Conservation (phyloP, 2,329 filamentous ascomycete genomes). For the Graphium sp. region DNA sequence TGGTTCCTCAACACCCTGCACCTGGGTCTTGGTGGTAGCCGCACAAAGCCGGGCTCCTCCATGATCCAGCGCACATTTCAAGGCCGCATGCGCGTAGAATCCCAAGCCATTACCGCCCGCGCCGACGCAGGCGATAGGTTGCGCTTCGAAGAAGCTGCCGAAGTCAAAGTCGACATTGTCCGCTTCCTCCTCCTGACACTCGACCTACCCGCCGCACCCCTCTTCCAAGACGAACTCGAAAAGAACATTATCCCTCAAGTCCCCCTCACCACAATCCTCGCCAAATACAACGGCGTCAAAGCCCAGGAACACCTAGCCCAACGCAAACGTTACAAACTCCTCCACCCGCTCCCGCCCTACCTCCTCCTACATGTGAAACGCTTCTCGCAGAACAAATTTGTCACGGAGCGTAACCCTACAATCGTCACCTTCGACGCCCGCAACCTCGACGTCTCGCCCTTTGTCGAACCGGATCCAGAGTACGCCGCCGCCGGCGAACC, state of each 20-base stretch:
- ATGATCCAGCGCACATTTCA: slow-evolving; percentile 91
- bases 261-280: slow-evolving; percentile 64
- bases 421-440: slow-evolving; percentile 91
- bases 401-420: slow-evolving; percentile 88
- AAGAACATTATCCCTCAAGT: slow-evolving; percentile 94
- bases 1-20: slow-evolving; percentile 98
- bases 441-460: slow-evolving; percentile 71
- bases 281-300: slow-evolving; percentile 81
- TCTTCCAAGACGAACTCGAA: slow-evolving; percentile 91
- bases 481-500: slow-evolving; percentile 60
- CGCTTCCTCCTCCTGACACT: slow-evolving; percentile 87
- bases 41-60: slow-evolving; percentile 66
- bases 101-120: slow-evolving; percentile 81
- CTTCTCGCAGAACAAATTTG: slow-evolving; percentile 93
- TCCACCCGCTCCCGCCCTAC: slow-evolving; percentile 83
- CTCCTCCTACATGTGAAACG: slow-evolving; percentile 93
- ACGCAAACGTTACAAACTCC: slow-evolving; percentile 72
- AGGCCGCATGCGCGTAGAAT: slow-evolving; percentile 80
- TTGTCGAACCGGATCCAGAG: slow-evolving; percentile 72
- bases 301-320: slow-evolving; percentile 82
- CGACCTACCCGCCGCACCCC: slow-evolving; percentile 76
- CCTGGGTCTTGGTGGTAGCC: slow-evolving; percentile 76
- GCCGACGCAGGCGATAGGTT: slow-evolving; percentile 76
- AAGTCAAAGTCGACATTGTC: slow-evolving; percentile 58
- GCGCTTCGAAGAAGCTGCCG: slow-evolving; percentile 80